phyloP scores from a whole-genome alignment of 2,329 filamentous ascomycete species.

The Aspergillus glaucus region DNA sequence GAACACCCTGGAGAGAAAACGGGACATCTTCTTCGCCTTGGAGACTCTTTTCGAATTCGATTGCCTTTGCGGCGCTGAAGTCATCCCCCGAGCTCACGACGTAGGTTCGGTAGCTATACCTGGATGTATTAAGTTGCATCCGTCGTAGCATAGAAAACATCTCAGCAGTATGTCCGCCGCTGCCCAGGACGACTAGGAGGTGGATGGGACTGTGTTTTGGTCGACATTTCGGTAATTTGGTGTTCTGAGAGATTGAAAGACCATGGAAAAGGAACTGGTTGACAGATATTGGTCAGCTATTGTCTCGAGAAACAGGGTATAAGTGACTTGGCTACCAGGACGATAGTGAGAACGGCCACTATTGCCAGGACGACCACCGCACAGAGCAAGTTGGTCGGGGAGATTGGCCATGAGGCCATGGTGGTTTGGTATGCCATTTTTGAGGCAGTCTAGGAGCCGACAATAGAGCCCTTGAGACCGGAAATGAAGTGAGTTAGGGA shows the following conservation, averaged over 20 bases:
- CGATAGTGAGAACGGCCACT: neutral
- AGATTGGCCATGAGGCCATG: neutral
- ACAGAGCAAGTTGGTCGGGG: neutral
- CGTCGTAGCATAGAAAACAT: conserved; percentile 79
- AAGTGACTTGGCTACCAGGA: neutral
- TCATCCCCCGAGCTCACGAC: conserved; percentile 70
- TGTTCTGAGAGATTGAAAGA: conserved; percentile 25
- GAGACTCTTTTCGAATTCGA: conserved; percentile 54
- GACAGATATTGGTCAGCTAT: conserved; percentile 5
- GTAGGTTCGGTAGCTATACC: conserved; percentile 67
- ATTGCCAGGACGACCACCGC: neutral
- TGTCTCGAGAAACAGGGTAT: neutral
- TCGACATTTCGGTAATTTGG: conserved; percentile 23
- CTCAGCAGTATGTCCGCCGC: conserved; percentile 89
- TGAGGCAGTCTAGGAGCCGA: neutral
- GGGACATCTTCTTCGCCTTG: conserved; percentile 1
- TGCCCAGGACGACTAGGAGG: conserved; percentile 77
- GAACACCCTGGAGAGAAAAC: too few relatives aligned
- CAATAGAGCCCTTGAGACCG: neutral
- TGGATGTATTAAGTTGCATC: conserved; percentile 41
- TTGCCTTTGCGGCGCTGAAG: conserved; percentile 60
- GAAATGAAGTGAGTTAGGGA: too few relatives aligned
- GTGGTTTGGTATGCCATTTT: neutral
- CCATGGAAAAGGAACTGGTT: conserved; percentile 20
- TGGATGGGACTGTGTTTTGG: conserved; percentile 43